A percentile compares a stretch with the other conserved stretches of the same genome.
Evolutionary conservation across 2,329 filamentous ascomycete genomes (phyloP).

Genomic region (Colletotrichum sp.): DNA sequence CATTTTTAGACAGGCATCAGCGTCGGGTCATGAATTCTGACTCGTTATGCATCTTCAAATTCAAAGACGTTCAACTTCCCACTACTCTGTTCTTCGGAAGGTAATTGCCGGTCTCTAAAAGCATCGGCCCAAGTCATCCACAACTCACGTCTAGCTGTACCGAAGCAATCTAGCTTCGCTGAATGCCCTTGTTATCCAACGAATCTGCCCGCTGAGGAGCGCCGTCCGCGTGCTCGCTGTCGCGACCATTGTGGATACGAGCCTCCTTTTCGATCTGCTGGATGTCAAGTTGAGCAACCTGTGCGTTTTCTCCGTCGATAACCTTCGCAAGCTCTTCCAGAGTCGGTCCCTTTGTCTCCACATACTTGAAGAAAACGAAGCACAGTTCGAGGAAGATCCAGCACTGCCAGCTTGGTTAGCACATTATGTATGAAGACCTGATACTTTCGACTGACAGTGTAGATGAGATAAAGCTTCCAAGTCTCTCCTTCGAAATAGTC

Average conservation of each 20-base stretch:
- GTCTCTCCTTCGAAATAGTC: constrained; percentile 45
- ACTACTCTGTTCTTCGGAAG: neutral
- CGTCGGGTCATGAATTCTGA: neutral
- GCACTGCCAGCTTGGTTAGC: neutral
- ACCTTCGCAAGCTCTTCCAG: constrained; percentile 71
- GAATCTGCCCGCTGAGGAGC: neutral
- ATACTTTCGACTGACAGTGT: constrained; percentile 47
- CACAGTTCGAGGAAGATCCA: constrained; percentile 8
- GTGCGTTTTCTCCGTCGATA: constrained; percentile 66
- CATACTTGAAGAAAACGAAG: constrained; percentile 55
- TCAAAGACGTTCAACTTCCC: neutral
- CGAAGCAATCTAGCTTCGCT: too few species aligned
- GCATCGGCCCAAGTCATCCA: neutral
- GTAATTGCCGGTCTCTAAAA: neutral
- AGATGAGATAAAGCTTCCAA: constrained; percentile 64
- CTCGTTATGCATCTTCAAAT: neutral
- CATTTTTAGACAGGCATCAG: neutral
- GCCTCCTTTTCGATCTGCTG: constrained; percentile 48
- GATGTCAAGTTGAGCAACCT: constrained; percentile 50
- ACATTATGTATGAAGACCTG: neutral
- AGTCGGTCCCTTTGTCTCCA: constrained; percentile 68
- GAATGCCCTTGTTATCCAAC: neutral
- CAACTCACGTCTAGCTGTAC: too few species aligned
- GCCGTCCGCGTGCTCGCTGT: neutral
- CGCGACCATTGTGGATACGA: neutral